Evolutionary conservation across 2,329 filamentous ascomycete species (phyloP), one percentile per base, ranked within the genome.

Genomic region (Aspergillus sergii): DNA sequence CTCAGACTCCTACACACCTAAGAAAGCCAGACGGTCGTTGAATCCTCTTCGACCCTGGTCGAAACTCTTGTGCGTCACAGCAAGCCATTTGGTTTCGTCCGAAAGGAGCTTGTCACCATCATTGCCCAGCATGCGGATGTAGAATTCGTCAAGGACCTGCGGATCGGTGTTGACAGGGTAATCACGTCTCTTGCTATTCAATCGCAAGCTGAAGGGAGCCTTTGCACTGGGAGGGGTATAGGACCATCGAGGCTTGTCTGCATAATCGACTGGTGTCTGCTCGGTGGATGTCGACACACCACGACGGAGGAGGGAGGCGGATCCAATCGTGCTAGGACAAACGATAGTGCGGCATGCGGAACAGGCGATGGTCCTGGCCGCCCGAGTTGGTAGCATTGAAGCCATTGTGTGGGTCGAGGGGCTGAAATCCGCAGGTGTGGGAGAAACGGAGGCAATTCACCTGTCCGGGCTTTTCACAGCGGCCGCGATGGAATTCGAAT

Each of bases 11-110:
- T 23, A 73, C 82, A 63, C 86, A 96, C 93, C 94, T 59, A 96
- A 82, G 74, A 92, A 93, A n/a, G 93, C 92, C 78, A 99, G 82
- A 66, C 92, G 88, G 73, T 97, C 94, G 77, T 99, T 99, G 81
- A 94, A 97, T 1, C 94, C 94, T 83, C 94, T 89, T 73, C 93
- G 85, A 58, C 94, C 95, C 75, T 98, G 93, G 76, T 99, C 94
- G 75, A 97, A 98, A 80, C 93, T 97, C 86, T 98, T 98, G 79
- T 98, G 95, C 68, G 95, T 99, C 61, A 99, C 88, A 34, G 94
- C 94, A 73, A 98, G 83, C 95, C 95, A 99, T 82, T 97, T 98
- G 66, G 95, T 84, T 81, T 99, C 94, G 19, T 97, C 94, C 2
- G 91, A 89, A 62, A 99, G 83, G 76, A 95, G 77, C 70, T 85